phyloP scores from a whole-genome alignment of 2,329 filamentous ascomycete species.

The Aspergillus latus region DNA sequence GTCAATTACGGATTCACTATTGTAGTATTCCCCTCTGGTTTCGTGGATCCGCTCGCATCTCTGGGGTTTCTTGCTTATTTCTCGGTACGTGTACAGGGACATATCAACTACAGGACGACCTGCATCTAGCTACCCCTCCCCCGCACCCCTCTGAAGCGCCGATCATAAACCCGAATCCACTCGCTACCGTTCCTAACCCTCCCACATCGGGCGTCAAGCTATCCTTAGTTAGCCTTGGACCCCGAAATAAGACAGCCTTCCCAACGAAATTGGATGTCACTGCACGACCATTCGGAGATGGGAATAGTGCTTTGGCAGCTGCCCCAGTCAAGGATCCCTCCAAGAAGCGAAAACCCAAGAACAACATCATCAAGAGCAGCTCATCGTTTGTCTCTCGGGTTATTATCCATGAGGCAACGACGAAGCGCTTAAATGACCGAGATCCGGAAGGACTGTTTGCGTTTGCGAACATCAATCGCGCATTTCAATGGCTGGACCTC shows the following conservation, averaged over 20 bases:
- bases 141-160: constrained; percentile 94
- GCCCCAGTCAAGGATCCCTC: constrained; percentile 63
- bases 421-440: constrained; percentile 77
- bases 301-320: constrained; percentile 70
- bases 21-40: background rate
- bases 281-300: constrained; percentile 76
- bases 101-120: constrained; percentile 85
- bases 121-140: constrained; percentile 89
- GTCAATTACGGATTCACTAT: background rate
- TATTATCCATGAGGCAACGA: constrained; percentile 79
- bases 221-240: constrained; percentile 71
- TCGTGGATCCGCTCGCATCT: background rate
- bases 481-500: constrained; percentile 94
- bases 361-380: constrained; percentile 97
- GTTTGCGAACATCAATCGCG: constrained; percentile 93
- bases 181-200: constrained; percentile 81
- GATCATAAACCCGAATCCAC: constrained; percentile 81
- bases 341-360: constrained; percentile 92
- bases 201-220: constrained; percentile 81
- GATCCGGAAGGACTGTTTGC: constrained; percentile 77
- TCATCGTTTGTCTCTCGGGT: constrained; percentile 98
- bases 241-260: constrained; percentile 53
- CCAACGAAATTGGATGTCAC: constrained; percentile 48
- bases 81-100: constrained; percentile 60
- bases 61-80: background rate